Conservation (phyloP, 192 early-diverging fungal genomes). For the Backusella tuberculispora region DNA sequence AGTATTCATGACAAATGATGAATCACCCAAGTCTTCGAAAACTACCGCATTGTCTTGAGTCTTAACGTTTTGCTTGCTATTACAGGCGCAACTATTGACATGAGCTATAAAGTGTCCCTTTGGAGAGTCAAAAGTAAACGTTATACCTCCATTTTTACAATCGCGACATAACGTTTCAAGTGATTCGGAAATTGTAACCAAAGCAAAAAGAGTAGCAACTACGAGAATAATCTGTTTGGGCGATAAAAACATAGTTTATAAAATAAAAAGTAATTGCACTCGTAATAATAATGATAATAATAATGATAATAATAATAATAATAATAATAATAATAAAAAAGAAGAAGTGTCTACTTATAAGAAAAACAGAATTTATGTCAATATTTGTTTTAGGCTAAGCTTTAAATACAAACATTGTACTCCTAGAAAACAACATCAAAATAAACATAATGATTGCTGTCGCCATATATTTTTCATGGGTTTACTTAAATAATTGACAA, state of each 20-base stretch:
- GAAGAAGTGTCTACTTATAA: not conserved
- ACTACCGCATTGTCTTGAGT: not conserved
- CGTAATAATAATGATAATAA: too few species aligned
- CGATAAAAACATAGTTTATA: not conserved
- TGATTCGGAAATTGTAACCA: not conserved
- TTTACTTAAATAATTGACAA: too few species aligned
- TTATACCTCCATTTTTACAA: not conserved
- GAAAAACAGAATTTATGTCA: not conserved
- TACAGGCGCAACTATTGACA: not conserved
- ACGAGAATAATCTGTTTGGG: not conserved
- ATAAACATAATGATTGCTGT: not conserved
- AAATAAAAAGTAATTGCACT: not conserved
- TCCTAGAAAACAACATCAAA: not conserved
- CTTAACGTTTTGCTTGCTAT: not conserved
- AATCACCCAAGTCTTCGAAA: not conserved
- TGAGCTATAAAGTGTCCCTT: not conserved
- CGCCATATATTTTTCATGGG: too few species aligned
- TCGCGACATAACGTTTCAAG: not conserved
- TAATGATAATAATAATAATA: too few species aligned
- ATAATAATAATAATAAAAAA: too few species aligned
- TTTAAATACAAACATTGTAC: not conserved
- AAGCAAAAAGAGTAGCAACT: not conserved
- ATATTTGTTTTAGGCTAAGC: not conserved
- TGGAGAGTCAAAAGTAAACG: not conserved
- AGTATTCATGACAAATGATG: conserved; percentile 7